These are phyloP conservation scores for Penicillium sp. DNA, from an alignment of 2,329 filamentous ascomycete species.

Conservation along the genomic window DNA sequence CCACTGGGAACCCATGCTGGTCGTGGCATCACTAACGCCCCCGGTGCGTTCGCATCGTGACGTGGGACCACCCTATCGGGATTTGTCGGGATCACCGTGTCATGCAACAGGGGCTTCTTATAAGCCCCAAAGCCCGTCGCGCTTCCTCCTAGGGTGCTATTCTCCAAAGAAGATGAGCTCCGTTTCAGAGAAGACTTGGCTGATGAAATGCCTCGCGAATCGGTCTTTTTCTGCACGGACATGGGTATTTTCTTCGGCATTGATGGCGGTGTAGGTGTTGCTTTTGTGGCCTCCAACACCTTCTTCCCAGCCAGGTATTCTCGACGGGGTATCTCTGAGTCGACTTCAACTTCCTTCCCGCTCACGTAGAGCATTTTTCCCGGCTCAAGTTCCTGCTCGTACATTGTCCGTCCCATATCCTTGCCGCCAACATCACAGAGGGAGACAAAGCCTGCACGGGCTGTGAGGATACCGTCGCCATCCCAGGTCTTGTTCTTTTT, in stretches of 20 bases:
- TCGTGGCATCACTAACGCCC: conserved; percentile 66
- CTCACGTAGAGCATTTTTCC: conserved; percentile 61
- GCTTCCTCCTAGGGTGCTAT: conserved; percentile 42
- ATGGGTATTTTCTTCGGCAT: conserved; percentile 21
- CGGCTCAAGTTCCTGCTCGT: conserved; percentile 56
- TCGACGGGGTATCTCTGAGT: conserved; percentile 58
- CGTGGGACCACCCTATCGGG: conserved; percentile 57
- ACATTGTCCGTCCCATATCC: conserved; percentile 59
- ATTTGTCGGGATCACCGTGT: conserved; percentile 47
- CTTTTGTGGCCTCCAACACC: conserved; percentile 27
- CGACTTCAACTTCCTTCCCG: conserved; percentile 67
- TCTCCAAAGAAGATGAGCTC: conserved; percentile 11
- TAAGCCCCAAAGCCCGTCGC: conserved; percentile 51
- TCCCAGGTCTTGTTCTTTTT: conserved; percentile 80
- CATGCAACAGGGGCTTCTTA: conserved; percentile 60
- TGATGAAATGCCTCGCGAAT: conserved; percentile 6
- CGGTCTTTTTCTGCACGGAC: conserved; percentile 13
- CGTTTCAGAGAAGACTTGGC: conserved; percentile 18
- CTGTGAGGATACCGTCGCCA: conserved; percentile 64
- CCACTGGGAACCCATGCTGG: conserved; percentile 56
- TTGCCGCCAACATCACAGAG: conserved; percentile 63
- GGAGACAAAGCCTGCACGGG: conserved; percentile 56
- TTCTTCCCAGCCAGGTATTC: conserved; percentile 51
- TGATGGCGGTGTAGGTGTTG: conserved; percentile 16
- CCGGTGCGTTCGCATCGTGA: conserved; percentile 59